Conservation (phyloP, 306 rosid species). For the Vachellia collinsii region DNA sequence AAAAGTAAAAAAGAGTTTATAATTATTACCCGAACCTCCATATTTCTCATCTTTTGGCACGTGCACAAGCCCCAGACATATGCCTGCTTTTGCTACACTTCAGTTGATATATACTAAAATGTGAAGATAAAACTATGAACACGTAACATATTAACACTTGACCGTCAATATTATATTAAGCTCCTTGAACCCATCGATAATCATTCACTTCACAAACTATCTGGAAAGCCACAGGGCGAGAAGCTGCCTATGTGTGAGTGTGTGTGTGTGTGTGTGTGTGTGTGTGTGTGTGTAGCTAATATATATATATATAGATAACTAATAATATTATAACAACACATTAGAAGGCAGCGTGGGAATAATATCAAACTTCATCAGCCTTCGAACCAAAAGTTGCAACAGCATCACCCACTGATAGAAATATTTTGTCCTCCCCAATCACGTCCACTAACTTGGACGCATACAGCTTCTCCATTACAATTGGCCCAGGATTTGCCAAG, state of each 20-base stretch:
- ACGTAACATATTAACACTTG: neutral
- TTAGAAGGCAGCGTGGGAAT: neutral
- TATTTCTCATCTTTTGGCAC: neutral
- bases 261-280: too few relatives aligned
- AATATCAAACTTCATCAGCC: slow-evolving; percentile 6
- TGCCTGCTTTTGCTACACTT: neutral
- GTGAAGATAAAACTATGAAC: neutral
- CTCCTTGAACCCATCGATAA: too few relatives aligned
- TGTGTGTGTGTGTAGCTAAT: too few relatives aligned
- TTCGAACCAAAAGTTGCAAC: slow-evolving; percentile 52
- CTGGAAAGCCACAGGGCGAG: neutral
- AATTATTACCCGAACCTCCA: too few relatives aligned
- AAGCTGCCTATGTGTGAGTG: too few relatives aligned
- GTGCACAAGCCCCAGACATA: neutral
- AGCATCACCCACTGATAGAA: slow-evolving; percentile 73
- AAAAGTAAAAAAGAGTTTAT: too few relatives aligned
- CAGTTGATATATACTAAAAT: neutral
- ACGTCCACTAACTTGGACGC: slow-evolving; percentile 52
- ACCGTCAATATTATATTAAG: neutral
- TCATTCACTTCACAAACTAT: too few relatives aligned
- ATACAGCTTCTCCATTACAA: slow-evolving; percentile 72
- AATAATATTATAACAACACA: neutral
- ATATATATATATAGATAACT: neutral
- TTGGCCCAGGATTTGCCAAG: slow-evolving; percentile 77
- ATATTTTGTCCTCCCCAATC: slow-evolving; percentile 70